Evolutionary conservation across 768 basidiomycete genomes (phyloP), one percentile per base, ranked within the genome.

Genomic region (Symmetrospora coprosmae): DNA sequence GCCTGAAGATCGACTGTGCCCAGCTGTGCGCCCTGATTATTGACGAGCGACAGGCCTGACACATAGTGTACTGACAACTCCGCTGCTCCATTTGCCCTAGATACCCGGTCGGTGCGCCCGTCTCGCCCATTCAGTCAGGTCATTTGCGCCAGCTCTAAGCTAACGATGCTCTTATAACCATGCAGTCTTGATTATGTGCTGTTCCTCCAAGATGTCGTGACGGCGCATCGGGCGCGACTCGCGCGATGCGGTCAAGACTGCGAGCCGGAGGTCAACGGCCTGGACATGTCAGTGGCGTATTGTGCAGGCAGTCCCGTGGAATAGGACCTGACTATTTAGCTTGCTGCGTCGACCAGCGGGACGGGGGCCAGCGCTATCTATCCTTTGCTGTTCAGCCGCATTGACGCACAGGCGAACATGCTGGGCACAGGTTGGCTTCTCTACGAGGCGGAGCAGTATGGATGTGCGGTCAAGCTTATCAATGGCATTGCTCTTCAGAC

Each of bases 341-440:
- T n/a, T 51, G 16, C n/a, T n/a, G n/a, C n/a, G n/a, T n/a, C n/a
- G n/a, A 21, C 6, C 34, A 52, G 88, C 37, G 92, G 92, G 21
- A 92, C 90, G 7, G 92, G 92, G 0, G 83, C 89, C 6, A 86
- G 86, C 0, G 85, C 81, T 0, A 87, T 97, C 56, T 97, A 94
- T 65, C 84, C 91, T 0, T 75, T 96, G 1, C 75, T 97, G 0
- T 80, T 76, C 0, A 83, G 82, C 65, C 74, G 75, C 1, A 66
- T 80, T 34, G 73, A 80, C 41, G 69, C 75, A 4, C 69, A 63
- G 3, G 86, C 84, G 81, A 67, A 66, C 1, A 80, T 91, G 56
- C 63, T 80, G 21, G 87, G 79, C 0, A 87, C 86, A 43, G 87
- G 87, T 84, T 43, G 34, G 66, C 49, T 25, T 66, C 33, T 17